Conservation (phyloP, 2,329 filamentous ascomycete genomes). For the Epichloe amarillans region DNA sequence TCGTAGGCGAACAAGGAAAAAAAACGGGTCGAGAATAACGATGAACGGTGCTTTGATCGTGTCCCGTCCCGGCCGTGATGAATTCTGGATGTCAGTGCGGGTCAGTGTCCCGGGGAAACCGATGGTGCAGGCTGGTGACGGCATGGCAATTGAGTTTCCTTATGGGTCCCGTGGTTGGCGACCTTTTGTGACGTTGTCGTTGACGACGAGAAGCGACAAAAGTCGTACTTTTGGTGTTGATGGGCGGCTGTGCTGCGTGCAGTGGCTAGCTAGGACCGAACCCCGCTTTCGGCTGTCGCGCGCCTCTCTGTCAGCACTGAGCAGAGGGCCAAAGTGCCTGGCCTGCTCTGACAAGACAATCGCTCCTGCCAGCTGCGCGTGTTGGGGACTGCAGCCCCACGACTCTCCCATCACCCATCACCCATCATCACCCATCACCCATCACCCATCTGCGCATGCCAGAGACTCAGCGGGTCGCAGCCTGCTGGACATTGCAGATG, state of each 20-base stretch:
- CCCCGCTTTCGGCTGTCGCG: too few relatives aligned
- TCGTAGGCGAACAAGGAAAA: background rate
- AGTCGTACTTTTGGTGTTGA: too few relatives aligned
- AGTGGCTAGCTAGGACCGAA: too few relatives aligned
- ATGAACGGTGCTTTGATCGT: background rate
- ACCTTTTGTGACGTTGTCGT: too few relatives aligned
- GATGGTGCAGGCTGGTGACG: background rate
- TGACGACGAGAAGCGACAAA: too few relatives aligned
- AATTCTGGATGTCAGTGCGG: background rate
- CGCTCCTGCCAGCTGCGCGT: background rate
- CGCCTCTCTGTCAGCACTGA: too few relatives aligned
- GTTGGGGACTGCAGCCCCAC: background rate
- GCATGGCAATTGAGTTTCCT: too few relatives aligned
- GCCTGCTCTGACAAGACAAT: too few relatives aligned
- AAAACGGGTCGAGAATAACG: too few relatives aligned
- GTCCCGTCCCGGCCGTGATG: background rate
- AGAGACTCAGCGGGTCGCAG: constrained; percentile 13
- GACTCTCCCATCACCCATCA: background rate
- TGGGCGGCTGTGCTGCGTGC: too few relatives aligned
- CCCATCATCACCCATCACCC: background rate
- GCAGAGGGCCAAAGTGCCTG: too few relatives aligned
- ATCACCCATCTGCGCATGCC: background rate
- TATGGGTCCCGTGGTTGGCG: too few relatives aligned
- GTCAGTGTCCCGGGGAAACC: background rate
- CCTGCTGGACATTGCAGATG: constrained; percentile 32